Conservation (phyloP, 139 green algal genomes). For the Picochlorum sp. region DNA sequence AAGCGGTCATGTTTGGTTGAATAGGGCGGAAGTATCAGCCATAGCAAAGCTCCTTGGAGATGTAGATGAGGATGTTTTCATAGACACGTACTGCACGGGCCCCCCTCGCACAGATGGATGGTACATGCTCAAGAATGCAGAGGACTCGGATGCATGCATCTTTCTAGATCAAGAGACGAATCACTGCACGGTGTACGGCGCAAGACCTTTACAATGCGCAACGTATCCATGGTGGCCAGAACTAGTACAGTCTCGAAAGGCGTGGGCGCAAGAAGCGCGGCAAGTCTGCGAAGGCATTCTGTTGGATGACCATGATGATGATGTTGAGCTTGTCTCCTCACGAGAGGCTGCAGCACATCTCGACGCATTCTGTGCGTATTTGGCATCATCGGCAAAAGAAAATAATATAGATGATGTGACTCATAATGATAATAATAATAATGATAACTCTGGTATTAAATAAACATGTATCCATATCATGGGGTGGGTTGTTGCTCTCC, state of each 20-base stretch:
- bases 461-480: no score
- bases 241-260: neutral
- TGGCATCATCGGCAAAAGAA: neutral
- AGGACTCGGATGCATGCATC: neutral
- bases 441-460: no score
- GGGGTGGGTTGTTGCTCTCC: neutral
- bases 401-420: no score
- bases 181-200: slow-evolving; percentile 1
- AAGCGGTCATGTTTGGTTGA: neutral
- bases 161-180: slow-evolving; percentile 5
- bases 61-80: neutral
- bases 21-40: neutral
- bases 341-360: neutral
- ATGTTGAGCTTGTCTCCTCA: neutral
- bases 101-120: neutral
- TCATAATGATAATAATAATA: no score
- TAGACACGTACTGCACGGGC: neutral
- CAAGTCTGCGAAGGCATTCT: slow-evolving; percentile 5
- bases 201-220: neutral
- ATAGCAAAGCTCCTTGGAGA: neutral
- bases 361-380: neutral
- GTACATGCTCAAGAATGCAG: neutral
- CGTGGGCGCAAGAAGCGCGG: neutral
- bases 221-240: slow-evolving; percentile 9
- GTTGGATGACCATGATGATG: neutral